phyloP scores from a whole-genome alignment of 2,329 filamentous ascomycete species.

The Coniochaeta hoffmannii region DNA sequence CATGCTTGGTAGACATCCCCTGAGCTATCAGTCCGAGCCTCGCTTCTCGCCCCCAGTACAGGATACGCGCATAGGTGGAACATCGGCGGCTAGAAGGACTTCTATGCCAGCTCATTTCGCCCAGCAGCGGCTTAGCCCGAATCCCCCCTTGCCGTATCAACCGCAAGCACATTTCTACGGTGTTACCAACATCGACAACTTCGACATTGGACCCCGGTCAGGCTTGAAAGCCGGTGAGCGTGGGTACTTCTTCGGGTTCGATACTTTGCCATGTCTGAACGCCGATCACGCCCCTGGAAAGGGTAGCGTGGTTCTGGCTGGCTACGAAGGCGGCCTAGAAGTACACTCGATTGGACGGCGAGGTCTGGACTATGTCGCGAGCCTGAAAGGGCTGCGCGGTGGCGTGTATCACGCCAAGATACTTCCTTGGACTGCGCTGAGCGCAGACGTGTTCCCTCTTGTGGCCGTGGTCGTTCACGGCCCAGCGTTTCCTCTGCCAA shows the following conservation, averaged over 20 bases:
- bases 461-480: constrained; percentile 77
- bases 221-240: constrained; percentile 57
- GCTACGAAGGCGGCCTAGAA: constrained; percentile 73
- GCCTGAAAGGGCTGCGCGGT: constrained; percentile 70
- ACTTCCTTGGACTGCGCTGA: constrained; percentile 57
- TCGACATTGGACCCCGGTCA: constrained; percentile 39
- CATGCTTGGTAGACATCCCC: constrained; percentile 29
- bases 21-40: constrained; percentile 48
- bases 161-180: constrained; percentile 73
- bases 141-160: constrained; percentile 66
- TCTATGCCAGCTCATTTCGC: constrained; percentile 45
- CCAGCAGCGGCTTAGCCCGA: constrained; percentile 35
- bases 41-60: constrained; percentile 34
- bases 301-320: constrained; percentile 66
- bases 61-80: constrained; percentile 17
- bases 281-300: constrained; percentile 28
- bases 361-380: constrained; percentile 61
- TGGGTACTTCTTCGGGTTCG: constrained; percentile 77
- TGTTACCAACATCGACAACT: constrained; percentile 60
- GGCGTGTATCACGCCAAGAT: constrained; percentile 78
- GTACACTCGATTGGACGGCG: constrained; percentile 67
- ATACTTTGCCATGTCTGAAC: constrained; percentile 49
- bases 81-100: constrained; percentile 29
- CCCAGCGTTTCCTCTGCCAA: constrained; percentile 46
- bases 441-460: constrained; percentile 56